These are phyloP conservation scores for Aegilops tauschii DNA, from an alignment of 176 grass and related monocot genomes.

Conservation along the genomic window DNA sequence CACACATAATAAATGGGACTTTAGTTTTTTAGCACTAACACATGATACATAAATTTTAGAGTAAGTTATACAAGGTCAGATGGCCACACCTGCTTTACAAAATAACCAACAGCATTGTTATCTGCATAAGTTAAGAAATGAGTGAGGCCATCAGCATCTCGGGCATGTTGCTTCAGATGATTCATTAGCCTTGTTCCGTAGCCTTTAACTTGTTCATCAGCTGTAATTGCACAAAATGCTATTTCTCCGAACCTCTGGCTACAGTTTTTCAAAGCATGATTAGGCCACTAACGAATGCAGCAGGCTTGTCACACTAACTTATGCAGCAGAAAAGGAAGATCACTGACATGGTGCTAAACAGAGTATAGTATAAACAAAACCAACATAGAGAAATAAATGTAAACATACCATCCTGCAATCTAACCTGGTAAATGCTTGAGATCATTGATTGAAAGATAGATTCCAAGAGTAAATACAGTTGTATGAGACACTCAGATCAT, in stretches of 20 bases:
- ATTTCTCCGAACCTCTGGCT: constrained; percentile 98
- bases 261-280: constrained; percentile 34
- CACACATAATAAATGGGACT: background rate
- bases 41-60: background rate
- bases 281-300: constrained; percentile 14
- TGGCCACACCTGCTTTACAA: constrained; percentile 82
- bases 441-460: constrained; percentile 17
- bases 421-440: background rate
- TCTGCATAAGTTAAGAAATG: constrained; percentile 99
- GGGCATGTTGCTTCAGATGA: constrained; percentile 96
- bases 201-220: constrained; percentile 99
- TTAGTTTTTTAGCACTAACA: background rate
- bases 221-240: constrained; percentile 98
- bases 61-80: constrained; percentile 4
- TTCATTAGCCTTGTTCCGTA: constrained; percentile 99
- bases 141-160: constrained; percentile 89
- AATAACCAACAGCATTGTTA: constrained; percentile 98
- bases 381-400: constrained; percentile 10
- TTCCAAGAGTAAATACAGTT: background rate
- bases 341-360: constrained; percentile 1
- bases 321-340: background rate
- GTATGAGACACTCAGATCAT: constrained; percentile 2
- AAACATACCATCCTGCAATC: background rate
- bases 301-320: background rate
- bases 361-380: background rate